A percentile compares a stretch with the other conserved stretches of the same genome.
phyloP scores from a whole-genome alignment of 169 alveolate genomes.

The Cryptosporidium viatorum region DNA sequence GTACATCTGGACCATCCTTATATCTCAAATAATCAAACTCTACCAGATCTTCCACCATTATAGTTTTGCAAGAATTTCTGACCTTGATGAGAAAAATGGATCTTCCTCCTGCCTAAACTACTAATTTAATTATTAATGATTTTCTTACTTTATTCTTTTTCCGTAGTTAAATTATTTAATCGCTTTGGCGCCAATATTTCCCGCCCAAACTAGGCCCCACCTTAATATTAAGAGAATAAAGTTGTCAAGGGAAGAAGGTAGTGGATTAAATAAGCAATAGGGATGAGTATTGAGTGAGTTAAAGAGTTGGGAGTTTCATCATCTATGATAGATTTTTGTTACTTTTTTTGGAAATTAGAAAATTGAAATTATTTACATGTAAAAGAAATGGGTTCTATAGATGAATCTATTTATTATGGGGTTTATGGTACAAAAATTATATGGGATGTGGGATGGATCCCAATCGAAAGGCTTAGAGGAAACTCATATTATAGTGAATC shows the following conservation, averaged over 20 bases:
- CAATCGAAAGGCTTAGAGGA: constrained; percentile 29
- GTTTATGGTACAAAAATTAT: constrained; percentile 62
- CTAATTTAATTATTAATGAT: not conserved
- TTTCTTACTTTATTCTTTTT: not conserved
- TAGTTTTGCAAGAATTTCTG: not conserved
- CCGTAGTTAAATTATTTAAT: not conserved
- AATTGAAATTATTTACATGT: not conserved
- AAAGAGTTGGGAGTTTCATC: no score
- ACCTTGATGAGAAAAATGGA: not conserved
- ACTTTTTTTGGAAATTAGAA: no score
- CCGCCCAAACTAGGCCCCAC: not conserved
- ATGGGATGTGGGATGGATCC: constrained; percentile 74
- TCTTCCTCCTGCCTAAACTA: not conserved
- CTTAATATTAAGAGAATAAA: not conserved
- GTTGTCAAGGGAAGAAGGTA: not conserved
- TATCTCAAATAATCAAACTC: constrained; percentile 37
- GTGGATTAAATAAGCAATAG: not conserved
- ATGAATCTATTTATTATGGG: constrained; percentile 66
- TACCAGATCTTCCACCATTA: constrained; percentile 9
- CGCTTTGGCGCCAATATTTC: not conserved
- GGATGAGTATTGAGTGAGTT: not conserved
- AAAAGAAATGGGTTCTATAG: constrained; percentile 11
- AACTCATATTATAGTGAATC: constrained; percentile 68
- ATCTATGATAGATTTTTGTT: not conserved
- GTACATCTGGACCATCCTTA: constrained; percentile 73